A percentile compares a stretch with the other conserved stretches of the same genome.
Conservation (phyloP, 106 monocot genomes). For the Dioscorea alata region DNA sequence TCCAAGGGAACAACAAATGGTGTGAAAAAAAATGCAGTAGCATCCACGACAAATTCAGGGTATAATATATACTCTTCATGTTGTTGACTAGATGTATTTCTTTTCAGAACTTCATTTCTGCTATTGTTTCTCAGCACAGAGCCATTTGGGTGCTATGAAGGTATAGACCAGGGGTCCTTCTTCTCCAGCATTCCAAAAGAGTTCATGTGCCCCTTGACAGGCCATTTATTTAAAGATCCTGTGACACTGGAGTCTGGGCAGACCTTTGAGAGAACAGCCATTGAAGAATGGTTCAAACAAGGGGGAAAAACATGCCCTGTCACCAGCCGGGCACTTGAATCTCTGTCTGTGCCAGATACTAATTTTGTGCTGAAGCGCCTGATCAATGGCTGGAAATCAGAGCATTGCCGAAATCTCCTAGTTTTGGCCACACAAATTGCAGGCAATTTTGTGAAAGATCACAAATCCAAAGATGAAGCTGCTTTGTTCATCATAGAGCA, state of each 20-base stretch:
- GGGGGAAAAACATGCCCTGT: neutral
- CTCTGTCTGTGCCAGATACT: neutral
- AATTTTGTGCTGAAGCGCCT: constrained; percentile 3
- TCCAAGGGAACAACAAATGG: neutral
- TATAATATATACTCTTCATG: neutral
- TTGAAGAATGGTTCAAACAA: constrained; percentile 2
- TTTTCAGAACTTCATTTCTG: no score
- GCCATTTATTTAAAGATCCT: neutral
- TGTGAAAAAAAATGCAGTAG: neutral
- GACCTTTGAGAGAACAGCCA: constrained; percentile 5
- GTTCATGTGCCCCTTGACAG: constrained; percentile 1
- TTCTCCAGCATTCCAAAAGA: constrained; percentile 3
- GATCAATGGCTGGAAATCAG: constrained; percentile 22
- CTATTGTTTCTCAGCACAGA: neutral
- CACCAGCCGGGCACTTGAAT: neutral
- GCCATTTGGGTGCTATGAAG: neutral
- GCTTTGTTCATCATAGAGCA: constrained; percentile 24
- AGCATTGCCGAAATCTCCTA: constrained; percentile 17
- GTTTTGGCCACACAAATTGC: constrained; percentile 10
- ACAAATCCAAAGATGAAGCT: constrained; percentile 16
- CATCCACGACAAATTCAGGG: constrained; percentile 6
- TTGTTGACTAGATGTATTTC: no score
- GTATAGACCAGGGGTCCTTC: neutral
- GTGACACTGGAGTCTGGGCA: constrained; percentile 2
- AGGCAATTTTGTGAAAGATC: neutral